Evolutionary conservation across 2,329 filamentous ascomycete genomes (phyloP).

Genomic region (Karstenula rhodostoma): DNA sequence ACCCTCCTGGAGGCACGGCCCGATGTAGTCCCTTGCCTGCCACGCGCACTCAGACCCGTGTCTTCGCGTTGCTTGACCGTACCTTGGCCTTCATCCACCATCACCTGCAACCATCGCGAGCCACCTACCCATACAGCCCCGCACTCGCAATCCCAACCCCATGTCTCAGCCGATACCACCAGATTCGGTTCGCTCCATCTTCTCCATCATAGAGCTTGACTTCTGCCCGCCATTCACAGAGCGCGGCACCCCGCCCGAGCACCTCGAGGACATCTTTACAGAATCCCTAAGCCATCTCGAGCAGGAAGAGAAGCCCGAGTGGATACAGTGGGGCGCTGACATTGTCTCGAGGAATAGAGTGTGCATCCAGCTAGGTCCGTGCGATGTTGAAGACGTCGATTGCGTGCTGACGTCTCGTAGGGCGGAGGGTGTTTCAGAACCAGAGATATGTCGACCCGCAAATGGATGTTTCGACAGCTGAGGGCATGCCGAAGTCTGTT

Average conservation of each 20-base stretch:
- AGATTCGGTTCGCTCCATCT: not conserved
- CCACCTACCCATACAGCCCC: too few species aligned
- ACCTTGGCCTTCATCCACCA: too few species aligned
- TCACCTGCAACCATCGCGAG: too few species aligned
- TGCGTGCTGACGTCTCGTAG: not conserved
- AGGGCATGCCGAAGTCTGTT: not conserved
- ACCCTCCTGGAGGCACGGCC: too few species aligned
- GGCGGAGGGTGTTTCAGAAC: not conserved
- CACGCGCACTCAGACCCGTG: too few species aligned
- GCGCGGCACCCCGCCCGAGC: not conserved
- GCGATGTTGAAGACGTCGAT: not conserved
- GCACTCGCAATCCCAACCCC: not conserved
- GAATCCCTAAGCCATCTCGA: not conserved
- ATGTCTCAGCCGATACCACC: not conserved
- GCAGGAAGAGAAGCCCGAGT: not conserved
- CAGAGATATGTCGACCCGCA: not conserved
- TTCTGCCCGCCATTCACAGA: not conserved
- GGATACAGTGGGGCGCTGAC: slow-evolving; percentile 4
- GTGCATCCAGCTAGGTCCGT: slow-evolving; percentile 3
- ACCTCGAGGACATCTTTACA: not conserved
- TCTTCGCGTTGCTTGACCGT: too few species aligned
- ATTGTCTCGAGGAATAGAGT: not conserved
- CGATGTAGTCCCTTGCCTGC: too few species aligned
- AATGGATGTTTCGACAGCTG: not conserved
- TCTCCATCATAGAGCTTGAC: slow-evolving; percentile 2